Percentiles rank a stretch among this genome's conserved stretches.
phyloP scores from a whole-genome alignment of 345 rosid genomes.

The Salix viminalis region DNA sequence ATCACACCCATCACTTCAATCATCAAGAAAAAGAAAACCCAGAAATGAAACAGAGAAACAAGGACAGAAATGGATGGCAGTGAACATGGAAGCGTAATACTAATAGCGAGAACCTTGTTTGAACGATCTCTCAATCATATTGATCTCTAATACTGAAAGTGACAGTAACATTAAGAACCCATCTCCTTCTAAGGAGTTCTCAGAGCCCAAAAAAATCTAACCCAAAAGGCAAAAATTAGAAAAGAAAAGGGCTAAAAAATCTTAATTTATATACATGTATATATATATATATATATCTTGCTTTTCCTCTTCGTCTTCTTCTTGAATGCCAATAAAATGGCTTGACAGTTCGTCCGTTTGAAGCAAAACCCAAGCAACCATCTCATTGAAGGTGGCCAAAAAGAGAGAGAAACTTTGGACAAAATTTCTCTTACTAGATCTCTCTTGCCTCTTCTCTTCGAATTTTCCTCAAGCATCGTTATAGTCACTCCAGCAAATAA shows the following conservation, averaged over 20 bases:
- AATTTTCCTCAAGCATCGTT: constrained; percentile 46
- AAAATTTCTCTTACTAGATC: not conserved
- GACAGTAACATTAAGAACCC: constrained; percentile 10
- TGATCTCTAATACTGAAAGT: constrained; percentile 5
- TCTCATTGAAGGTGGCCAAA: constrained; percentile 12
- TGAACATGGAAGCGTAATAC: not conserved
- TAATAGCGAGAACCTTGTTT: not conserved
- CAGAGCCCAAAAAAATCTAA: constrained; percentile 13
- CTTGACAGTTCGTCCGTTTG: not conserved
- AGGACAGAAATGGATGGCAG: not conserved
- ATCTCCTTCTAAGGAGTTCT: constrained; percentile 25
- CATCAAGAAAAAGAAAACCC: constrained; percentile 5
- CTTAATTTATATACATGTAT: constrained; percentile 47
- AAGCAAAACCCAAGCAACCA: constrained; percentile 6
- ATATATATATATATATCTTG: constrained; percentile 10
- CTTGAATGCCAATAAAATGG: constrained; percentile 26
- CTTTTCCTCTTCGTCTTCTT: constrained; percentile 22
- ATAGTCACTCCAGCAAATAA: constrained; percentile 90
- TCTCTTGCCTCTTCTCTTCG: not conserved
- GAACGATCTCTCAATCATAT: constrained; percentile 7
- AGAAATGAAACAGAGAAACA: not conserved
- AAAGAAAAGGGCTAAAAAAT: constrained; percentile 8
- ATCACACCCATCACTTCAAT: constrained; percentile 18
- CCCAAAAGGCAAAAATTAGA: constrained; percentile 6
- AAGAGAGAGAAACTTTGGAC: not conserved